Conservation (phyloP, 257 asterid genomes). For the Salvia splendens region DNA sequence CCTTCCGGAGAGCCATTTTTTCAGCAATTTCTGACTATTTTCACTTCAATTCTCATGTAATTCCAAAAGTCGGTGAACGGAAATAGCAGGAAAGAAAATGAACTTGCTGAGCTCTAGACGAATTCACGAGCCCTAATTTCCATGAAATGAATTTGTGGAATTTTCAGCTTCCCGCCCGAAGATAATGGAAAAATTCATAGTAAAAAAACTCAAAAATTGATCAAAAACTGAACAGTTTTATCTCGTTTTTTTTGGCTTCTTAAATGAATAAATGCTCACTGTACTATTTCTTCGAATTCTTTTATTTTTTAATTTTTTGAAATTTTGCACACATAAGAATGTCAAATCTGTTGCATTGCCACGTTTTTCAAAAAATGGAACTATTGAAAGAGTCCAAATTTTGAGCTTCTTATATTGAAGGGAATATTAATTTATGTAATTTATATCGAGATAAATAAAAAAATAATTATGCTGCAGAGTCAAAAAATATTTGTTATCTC, state of each 20-base stretch:
- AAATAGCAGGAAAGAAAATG: conserved; percentile 5
- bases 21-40: conserved; percentile 1
- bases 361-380: neutral
- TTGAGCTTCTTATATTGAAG: neutral
- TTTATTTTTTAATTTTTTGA: neutral
- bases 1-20: conserved; percentile 75
- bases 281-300: conserved; percentile 23
- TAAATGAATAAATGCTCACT: conserved; percentile 20
- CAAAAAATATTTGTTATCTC: too few relatives aligned
- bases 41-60: conserved; percentile 24
- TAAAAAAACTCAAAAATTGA: conserved; percentile 27
- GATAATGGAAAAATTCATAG: conserved; percentile 31
- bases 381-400: conserved; percentile 3
- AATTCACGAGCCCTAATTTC: conserved; percentile 53
- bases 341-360: conserved; percentile 1
- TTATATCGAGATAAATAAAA: too few relatives aligned
- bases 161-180: conserved; percentile 79
- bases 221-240: conserved; percentile 4
- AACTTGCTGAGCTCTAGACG: conserved; percentile 31
- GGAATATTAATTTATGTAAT: neutral
- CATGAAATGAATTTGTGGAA: conserved; percentile 31
- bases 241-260: conserved; percentile 29
- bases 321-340: conserved; percentile 4
- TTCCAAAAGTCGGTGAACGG: conserved; percentile 12
- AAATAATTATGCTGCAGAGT: too few relatives aligned